A percentile compares a stretch with the other conserved stretches of the same genome.
phyloP scores from a whole-genome alignment of 768 basidiomycete genomes.

The Exidia glandulosa region DNA sequence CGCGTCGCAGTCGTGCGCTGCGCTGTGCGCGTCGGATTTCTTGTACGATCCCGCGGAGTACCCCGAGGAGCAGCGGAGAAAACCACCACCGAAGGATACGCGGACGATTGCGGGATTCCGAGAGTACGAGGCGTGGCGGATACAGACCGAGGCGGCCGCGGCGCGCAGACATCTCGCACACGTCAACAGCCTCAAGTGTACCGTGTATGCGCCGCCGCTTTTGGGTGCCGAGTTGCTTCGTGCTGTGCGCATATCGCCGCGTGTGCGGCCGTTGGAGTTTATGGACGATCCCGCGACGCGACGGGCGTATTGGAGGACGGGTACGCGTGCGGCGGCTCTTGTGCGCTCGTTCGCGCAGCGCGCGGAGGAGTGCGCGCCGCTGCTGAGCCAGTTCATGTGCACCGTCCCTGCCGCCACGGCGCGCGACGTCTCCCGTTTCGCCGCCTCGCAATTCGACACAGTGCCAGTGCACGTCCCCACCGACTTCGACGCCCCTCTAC shows the following conservation, averaged over 20 bases:
- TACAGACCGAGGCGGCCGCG: constrained; percentile 35
- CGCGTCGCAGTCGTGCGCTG: constrained; percentile 27
- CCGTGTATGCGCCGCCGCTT: constrained; percentile 21
- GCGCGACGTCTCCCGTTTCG: constrained; percentile 54
- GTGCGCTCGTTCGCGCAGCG: constrained; percentile 59
- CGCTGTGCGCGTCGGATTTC: not conserved
- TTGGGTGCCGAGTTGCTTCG: constrained; percentile 21
- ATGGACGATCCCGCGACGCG: not conserved
- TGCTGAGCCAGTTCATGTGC: constrained; percentile 66
- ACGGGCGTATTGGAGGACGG: constrained; percentile 31
- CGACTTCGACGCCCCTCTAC: constrained; percentile 63
- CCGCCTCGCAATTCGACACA: too few species aligned
- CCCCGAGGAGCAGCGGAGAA: constrained; percentile 29
- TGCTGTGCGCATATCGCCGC: constrained; percentile 26
- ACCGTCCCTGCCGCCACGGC: constrained; percentile 72
- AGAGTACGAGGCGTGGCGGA: constrained; percentile 34
- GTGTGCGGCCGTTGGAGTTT: constrained; percentile 36
- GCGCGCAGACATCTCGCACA: constrained; percentile 61
- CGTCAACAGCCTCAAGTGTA: constrained; percentile 65
- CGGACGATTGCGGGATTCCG: constrained; percentile 67
- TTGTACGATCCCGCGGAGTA: not conserved
- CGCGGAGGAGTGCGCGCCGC: constrained; percentile 36
- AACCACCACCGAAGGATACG: constrained; percentile 61
- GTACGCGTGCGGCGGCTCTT: constrained; percentile 29
- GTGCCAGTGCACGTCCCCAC: too few species aligned